Evolutionary conservation across 129 eudicot genomes (phyloP).

Genomic region (Pseudognaphalium luteoalbum): DNA sequence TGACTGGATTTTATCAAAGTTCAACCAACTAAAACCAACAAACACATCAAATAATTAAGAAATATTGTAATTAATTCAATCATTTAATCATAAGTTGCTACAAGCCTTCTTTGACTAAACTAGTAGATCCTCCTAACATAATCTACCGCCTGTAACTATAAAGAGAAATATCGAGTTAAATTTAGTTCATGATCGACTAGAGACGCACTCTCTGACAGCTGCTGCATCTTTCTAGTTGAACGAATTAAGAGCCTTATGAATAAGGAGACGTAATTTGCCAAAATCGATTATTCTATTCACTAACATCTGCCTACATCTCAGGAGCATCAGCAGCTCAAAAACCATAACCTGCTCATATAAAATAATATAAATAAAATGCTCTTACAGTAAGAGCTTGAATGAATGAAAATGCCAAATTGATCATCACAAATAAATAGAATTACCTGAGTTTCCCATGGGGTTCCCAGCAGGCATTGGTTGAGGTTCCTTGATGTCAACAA

Average conservation of each 20-base stretch:
- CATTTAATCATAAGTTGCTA: not conserved
- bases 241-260: not conserved
- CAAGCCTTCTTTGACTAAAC: not conserved
- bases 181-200: not conserved
- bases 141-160: not conserved
- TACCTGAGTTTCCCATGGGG: conserved; percentile 62
- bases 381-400: not conserved
- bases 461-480: conserved; percentile 39
- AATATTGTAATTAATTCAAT: not conserved
- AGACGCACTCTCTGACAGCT: not conserved
- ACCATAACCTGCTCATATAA: conserved; percentile 32
- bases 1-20: no score
- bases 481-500: conserved; percentile 50
- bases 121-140: not conserved
- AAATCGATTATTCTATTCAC: not conserved
- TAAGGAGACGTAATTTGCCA: not conserved
- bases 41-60: not conserved
- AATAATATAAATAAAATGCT: not conserved
- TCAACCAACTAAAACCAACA: not conserved
- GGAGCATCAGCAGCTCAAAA: conserved; percentile 8
- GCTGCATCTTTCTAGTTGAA: not conserved
- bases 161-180: not conserved
- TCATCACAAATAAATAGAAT: not conserved
- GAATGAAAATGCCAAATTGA: not conserved
- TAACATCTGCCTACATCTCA: conserved; percentile 3